Conservation (phyloP, 1,284 basidiomycete genomes). For the Boletus sp. region DNA sequence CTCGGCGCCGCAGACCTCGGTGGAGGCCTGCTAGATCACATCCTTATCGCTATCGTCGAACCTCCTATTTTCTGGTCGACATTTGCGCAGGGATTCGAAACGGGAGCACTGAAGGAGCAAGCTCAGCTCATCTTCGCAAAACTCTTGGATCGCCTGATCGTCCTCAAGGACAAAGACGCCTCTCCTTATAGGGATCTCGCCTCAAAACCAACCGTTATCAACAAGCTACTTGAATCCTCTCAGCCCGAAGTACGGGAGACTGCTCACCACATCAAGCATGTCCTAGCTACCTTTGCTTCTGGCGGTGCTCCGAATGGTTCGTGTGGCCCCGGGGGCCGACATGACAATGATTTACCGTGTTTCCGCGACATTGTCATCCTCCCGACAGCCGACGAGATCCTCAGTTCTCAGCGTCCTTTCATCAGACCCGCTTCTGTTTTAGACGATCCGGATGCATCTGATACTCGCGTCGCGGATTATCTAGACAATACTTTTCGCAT, state of each 20-base stretch:
- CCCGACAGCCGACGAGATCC: slow-evolving; percentile 58
- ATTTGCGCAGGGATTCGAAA: slow-evolving; percentile 39
- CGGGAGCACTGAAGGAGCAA: slow-evolving; percentile 33
- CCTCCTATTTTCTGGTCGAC: slow-evolving; percentile 55
- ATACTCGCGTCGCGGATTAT: slow-evolving; percentile 42
- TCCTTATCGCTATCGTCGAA: slow-evolving; percentile 43
- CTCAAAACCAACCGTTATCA: slow-evolving; percentile 32
- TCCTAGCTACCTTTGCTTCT: slow-evolving; percentile 31
- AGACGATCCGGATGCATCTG: slow-evolving; percentile 40
- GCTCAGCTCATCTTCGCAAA: slow-evolving; percentile 46
- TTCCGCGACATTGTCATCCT: slow-evolving; percentile 56
- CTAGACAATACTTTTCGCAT: slow-evolving; percentile 65
- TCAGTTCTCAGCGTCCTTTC: slow-evolving; percentile 44
- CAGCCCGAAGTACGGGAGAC: slow-evolving; percentile 34
- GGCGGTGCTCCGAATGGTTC: slow-evolving; percentile 14
- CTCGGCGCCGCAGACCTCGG: slow-evolving; percentile 41
- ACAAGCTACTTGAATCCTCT: slow-evolving; percentile 37
- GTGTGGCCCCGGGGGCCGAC: slow-evolving; percentile 50
- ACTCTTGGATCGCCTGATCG: slow-evolving; percentile 49
- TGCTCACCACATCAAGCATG: slow-evolving; percentile 43
- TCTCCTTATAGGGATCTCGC: slow-evolving; percentile 40
- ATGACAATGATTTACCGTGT: slow-evolving; percentile 59
- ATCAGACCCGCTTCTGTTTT: slow-evolving; percentile 42
- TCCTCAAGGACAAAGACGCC: slow-evolving; percentile 35
- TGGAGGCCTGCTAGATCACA: slow-evolving; percentile 41